Evolutionary conservation across 495 filamentous ascomycete species (phyloP).

Genomic region (Sordaria brevicollis): DNA sequence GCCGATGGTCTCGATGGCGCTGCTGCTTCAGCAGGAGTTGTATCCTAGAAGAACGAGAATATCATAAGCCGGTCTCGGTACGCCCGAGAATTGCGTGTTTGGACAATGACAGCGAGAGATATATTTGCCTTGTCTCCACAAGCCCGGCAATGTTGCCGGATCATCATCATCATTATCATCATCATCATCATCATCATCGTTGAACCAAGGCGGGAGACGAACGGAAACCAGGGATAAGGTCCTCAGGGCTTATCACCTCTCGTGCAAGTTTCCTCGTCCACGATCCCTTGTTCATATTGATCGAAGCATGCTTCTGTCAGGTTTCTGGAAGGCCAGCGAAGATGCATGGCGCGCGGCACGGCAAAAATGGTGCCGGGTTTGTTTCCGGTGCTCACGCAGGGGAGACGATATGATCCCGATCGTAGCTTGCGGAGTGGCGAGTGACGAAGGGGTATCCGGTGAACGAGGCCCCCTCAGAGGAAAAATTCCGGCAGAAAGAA

Average conservation of each 20-base stretch:
- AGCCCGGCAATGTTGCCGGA: background rate
- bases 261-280: background rate
- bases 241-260: background rate
- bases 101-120: background rate
- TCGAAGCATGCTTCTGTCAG: conserved; percentile 2
- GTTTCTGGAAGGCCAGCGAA: conserved; percentile 11
- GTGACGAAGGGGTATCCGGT: background rate
- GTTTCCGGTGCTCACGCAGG: background rate
- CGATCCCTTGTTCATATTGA: background rate
- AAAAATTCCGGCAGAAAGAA: background rate
- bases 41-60: background rate
- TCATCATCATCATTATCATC: background rate
- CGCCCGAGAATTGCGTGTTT: background rate
- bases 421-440: background rate
- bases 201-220: background rate
- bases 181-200: background rate
- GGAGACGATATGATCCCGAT: background rate
- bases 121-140: background rate
- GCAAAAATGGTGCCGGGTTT: background rate
- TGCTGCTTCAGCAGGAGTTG: background rate
- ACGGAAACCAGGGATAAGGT: background rate
- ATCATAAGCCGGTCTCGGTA: background rate
- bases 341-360: conserved; percentile 1
- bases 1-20: background rate
- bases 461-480: background rate